These are phyloP conservation scores for Byssoonygena ceratinophila DNA, from an alignment of 2,329 filamentous ascomycete species.

Conservation along the genomic window DNA sequence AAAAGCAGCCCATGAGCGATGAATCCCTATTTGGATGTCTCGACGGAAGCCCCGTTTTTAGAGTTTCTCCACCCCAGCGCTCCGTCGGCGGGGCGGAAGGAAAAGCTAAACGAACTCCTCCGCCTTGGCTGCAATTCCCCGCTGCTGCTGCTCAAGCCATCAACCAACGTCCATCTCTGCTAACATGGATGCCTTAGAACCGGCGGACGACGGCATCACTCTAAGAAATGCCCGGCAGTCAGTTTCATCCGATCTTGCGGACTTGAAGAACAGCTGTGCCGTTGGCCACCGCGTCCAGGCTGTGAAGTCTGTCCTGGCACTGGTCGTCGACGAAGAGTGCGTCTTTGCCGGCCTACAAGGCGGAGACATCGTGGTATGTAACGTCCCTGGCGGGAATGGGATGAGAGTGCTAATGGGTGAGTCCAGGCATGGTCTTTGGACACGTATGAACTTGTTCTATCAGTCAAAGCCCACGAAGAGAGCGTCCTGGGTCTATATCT, in stretches of 20 bases:
- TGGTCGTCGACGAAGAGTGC: constrained; percentile 67
- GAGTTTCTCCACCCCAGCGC: neutral
- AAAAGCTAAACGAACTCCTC: constrained; percentile 6
- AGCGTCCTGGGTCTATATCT: constrained; percentile 80
- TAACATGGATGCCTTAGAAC: constrained; percentile 7
- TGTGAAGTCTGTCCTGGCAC: constrained; percentile 49
- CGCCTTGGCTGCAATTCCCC: neutral
- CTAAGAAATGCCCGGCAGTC: neutral
- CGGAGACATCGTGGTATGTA: constrained; percentile 68
- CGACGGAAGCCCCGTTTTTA: no score
- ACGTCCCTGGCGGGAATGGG: neutral
- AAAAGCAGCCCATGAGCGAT: no score
- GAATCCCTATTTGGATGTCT: no score
- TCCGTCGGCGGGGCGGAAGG: constrained; percentile 8
- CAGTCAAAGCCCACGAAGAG: constrained; percentile 79
- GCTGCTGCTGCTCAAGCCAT: neutral
- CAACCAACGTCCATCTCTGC: neutral
- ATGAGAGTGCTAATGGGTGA: constrained; percentile 13
- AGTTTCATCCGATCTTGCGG: neutral
- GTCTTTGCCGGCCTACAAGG: constrained; percentile 90
- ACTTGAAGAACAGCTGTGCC: constrained; percentile 3
- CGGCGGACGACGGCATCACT: neutral
- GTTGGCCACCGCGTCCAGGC: constrained; percentile 36
- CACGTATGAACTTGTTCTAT: constrained; percentile 69
- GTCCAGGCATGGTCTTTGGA: constrained; percentile 66